phyloP scores from a whole-genome alignment of 441 rosid genomes.

The Daphne laureola region DNA sequence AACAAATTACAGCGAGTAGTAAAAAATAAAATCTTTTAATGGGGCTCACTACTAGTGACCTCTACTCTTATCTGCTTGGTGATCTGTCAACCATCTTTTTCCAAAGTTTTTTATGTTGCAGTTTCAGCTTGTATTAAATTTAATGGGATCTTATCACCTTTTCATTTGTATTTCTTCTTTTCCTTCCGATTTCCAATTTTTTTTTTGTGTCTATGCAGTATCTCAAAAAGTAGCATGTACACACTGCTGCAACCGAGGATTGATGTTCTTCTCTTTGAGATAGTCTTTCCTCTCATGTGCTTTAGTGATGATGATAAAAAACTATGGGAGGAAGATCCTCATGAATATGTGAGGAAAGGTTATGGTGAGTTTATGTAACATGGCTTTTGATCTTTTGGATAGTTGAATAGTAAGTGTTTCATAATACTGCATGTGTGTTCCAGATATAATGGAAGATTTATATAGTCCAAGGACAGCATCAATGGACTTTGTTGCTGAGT shows the following conservation, averaged over 20 bases:
- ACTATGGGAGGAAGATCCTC: conserved; percentile 98
- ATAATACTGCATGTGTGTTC: conserved; percentile 9
- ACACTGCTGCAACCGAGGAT: conserved; percentile 67
- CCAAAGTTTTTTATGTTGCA: no score
- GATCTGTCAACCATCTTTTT: no score
- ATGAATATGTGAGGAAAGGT: conserved; percentile 93
- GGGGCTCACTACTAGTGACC: no score
- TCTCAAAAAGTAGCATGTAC: conserved; percentile 73
- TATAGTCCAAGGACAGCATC: conserved; percentile 87
- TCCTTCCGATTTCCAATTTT: conserved; percentile 7
- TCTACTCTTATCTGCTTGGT: no score
- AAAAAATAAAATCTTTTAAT: no score
- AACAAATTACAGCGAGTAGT: no score
- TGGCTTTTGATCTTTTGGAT: conserved; percentile 9
- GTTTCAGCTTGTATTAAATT: no score
- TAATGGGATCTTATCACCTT: no score
- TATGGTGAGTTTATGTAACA: conserved; percentile 56
- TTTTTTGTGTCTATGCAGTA: conserved; percentile 35
- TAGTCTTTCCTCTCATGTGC: conserved; percentile 89
- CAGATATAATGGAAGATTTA: conserved; percentile 87
- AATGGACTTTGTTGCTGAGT: conserved; percentile 84
- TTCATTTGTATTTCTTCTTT: no score
- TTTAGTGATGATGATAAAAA: conserved; percentile 87
- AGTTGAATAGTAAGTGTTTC: conserved; percentile 5
- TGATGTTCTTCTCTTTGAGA: conserved; percentile 75